Evolutionary conservation across 202 grass and related monocot species (phyloP).

Genomic region (Digitaria exilis): DNA sequence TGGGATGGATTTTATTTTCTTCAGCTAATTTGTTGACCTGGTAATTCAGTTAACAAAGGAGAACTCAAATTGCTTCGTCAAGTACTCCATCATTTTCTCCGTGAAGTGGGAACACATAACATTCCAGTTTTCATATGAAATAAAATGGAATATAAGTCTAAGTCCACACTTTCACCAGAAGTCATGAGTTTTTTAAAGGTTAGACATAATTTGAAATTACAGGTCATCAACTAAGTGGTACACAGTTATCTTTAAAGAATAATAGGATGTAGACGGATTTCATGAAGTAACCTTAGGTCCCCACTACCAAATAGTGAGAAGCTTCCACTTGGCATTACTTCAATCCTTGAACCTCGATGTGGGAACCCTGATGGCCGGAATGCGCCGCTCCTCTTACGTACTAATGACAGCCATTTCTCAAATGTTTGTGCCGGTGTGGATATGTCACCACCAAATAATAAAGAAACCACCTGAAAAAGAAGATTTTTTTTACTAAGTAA

Average conservation of each 20-base stretch:
- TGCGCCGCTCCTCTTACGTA: conserved; percentile 74
- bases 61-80: neutral
- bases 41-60: neutral
- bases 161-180: conserved; percentile 6
- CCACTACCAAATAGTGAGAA: conserved; percentile 50
- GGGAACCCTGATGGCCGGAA: conserved; percentile 83
- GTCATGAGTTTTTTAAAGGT: neutral
- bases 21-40: neutral
- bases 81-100: conserved; percentile 4
- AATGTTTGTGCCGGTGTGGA: conserved; percentile 60
- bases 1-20: neutral
- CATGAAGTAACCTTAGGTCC: conserved; percentile 58
- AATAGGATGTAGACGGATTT: conserved; percentile 19
- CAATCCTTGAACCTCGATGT: conserved; percentile 50
- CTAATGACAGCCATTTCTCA: conserved; percentile 85
- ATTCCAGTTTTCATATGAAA: conserved; percentile 24
- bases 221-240: conserved; percentile 7
- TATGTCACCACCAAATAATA: conserved; percentile 73
- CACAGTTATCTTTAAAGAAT: neutral
- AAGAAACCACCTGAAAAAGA: conserved; percentile 72
- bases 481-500: neutral
- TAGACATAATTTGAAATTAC: neutral
- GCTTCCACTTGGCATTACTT: conserved; percentile 75
- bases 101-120: neutral
- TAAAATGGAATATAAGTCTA: neutral